Evolutionary conservation across 148 eudicot species (phyloP), one percentile per base, ranked within the genome.

Genomic region (Pharnaceum exiguum): DNA sequence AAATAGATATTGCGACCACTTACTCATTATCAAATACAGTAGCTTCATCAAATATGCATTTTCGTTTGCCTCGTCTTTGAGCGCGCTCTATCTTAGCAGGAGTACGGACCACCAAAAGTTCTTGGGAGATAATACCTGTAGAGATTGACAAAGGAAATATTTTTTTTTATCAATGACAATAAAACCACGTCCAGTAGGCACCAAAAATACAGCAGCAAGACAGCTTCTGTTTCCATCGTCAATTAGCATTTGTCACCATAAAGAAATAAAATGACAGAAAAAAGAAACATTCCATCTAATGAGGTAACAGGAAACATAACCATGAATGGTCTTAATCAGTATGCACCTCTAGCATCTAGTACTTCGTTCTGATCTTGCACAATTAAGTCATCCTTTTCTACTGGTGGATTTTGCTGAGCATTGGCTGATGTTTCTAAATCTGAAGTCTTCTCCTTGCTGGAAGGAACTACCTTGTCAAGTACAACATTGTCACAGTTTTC

Each of bases 71-170:
- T 16, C 63, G 43, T 58, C 76, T 58, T 55, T 64, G 75, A 42
- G 64, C 24, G 25, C 49, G 35, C 68, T 89, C 95, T 51, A 57
- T 78, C 60, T 70, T 50, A 68, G 86, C 89, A 44, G 99, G 96
- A 53, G 99, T 85, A 33, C 60, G 83, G 21, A 82, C 71, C 42
- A 55, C 72, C 55, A 74, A 63, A 51, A 74, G 46, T 57, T 75
- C 79, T n/a, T 75, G 77, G 10, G 71, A 51, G 23, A 28, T 36
- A 32, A 47, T 72, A 62, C 66, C 96, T 85, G 76, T 67, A n/a
- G n/a, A n/a, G n/a, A 71, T 54, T 58, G 18, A 33, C 26, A 55
- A n/a, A n/a, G 38, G 45, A 39, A 55, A 54, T 40, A 43, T 36
- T 11, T n/a, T 12, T 58, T 10, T 43, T 55, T 37, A 33, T 24